Evolutionary conservation across 2,329 filamentous ascomycete genomes (phyloP), one percentile per base, ranked within the genome.

Genomic region (Rhinocladiella similis): DNA sequence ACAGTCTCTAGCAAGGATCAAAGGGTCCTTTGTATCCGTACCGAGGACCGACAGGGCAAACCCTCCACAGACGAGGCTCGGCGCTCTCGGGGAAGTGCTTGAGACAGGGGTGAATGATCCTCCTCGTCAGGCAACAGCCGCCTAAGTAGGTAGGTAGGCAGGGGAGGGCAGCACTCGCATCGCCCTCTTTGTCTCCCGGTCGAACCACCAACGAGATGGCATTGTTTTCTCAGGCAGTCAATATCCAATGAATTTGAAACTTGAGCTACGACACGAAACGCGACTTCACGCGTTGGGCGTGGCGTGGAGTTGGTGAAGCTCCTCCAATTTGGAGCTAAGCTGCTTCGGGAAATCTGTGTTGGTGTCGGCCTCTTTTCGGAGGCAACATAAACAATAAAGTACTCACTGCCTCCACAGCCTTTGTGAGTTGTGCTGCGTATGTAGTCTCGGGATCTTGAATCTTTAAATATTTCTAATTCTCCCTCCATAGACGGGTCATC

Each of bases 401-500:
- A 5, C 38, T 41, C 18, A n/a, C 25, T 46, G 20, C 20, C 22
- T 46, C 20, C 22, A 29, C 43, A 14, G 43, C n/a, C 22, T 46
- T 46, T 33, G 29, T 33, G 29, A 33, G 29, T 7, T 25, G 22
- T 25, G 7, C 22, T 25, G 14, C 13, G 18, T 45, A 20, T 45
- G 12, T 22, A 25, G 22, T 29, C n/a, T 46, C 22, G 22, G 20
- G 7, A n/a, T 46, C n/a, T 16, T 16, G n/a, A n/a, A 46, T 27
- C 25, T 46, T 27, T 29, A 46, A 16, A 46, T 16, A 5, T n/a
- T 29, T 10, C 12, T 46, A 19, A 38, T n/a, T 38, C 41, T 19
- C 7, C 16, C 14, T 25, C 16, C 20, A 20, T 25, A 22, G 36
- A 6, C 47, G 54, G 55, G 52, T 39, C 58, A n/a, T 47, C 53